phyloP scores from a whole-genome alignment of 2,329 filamentous ascomycete genomes.

The Aschersonia sp. region DNA sequence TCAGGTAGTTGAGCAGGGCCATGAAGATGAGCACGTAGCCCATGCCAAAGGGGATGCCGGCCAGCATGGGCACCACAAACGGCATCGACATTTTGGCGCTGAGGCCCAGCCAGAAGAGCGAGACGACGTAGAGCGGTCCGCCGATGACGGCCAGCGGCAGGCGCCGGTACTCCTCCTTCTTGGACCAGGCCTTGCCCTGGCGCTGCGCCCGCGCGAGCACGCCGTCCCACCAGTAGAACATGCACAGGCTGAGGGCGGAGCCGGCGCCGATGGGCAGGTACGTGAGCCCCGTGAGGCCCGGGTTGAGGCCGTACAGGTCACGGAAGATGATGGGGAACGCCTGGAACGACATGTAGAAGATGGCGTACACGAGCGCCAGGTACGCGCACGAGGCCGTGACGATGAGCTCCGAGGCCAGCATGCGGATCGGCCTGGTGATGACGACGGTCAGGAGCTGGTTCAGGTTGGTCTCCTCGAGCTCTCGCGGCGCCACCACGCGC shows the following conservation, averaged over 20 bases:
- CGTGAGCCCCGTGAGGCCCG: conserved; percentile 49
- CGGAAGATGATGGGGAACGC: conserved; percentile 60
- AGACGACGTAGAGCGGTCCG: conserved; percentile 45
- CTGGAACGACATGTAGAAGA: conserved; percentile 61
- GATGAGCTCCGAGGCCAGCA: conserved; percentile 59
- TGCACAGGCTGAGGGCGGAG: conserved; percentile 37
- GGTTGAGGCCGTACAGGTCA: conserved; percentile 44
- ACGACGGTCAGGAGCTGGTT: conserved; percentile 49
- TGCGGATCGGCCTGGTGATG: conserved; percentile 54
- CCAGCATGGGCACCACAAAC: conserved; percentile 42
- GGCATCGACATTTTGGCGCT: conserved; percentile 30
- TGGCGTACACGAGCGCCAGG: conserved; percentile 53
- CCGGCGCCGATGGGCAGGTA: conserved; percentile 57
- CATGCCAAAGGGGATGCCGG: conserved; percentile 45
- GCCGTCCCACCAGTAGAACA: conserved; percentile 54
- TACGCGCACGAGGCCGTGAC: conserved; percentile 57
- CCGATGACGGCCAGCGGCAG: conserved; percentile 61
- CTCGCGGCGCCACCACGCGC: conserved; percentile 42
- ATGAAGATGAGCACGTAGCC: conserved; percentile 51
- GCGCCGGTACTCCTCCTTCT: conserved; percentile 50
- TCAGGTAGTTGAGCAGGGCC: conserved; percentile 49
- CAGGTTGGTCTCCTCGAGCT: conserved; percentile 44
- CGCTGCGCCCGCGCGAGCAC: conserved; percentile 38
- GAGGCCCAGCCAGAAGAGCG: conserved; percentile 51
- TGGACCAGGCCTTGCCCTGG: conserved; percentile 38